Percentiles rank a stretch among this genome's conserved stretches.
Conservation (phyloP, 73 alveolate species). For the Tetrahymena malaccensis region DNA sequence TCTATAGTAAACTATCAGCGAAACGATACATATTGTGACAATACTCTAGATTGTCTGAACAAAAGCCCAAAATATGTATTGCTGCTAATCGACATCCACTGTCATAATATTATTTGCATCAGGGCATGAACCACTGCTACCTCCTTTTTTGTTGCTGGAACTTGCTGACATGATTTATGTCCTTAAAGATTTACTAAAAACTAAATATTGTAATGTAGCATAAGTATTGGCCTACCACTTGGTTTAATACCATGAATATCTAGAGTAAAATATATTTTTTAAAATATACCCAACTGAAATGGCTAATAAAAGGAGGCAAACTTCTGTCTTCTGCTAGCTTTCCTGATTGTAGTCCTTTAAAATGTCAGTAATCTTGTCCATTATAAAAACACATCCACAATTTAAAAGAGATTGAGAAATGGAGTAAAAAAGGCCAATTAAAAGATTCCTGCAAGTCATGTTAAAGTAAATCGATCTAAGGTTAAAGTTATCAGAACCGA, state of each 20-base stretch:
- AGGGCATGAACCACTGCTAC: background rate
- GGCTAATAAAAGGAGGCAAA: background rate
- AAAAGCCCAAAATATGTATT: conserved; percentile 15
- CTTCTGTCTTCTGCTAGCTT: background rate
- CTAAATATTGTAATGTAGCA: background rate
- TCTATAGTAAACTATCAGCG: background rate
- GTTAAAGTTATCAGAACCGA: background rate
- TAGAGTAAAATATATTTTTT: background rate
- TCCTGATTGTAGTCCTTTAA: background rate
- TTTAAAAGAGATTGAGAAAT: background rate
- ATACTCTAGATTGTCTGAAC: background rate
- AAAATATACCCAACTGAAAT: background rate
- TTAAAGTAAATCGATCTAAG: background rate
- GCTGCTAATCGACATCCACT: conserved; percentile 22
- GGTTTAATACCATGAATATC: background rate
- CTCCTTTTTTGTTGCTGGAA: background rate
- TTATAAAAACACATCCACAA: background rate
- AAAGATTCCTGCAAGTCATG: background rate
- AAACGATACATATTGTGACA: background rate
- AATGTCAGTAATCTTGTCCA: background rate
- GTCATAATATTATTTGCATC: conserved; percentile 30
- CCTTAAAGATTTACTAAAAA: background rate
- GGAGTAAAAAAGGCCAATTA: background rate
- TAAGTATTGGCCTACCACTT: background rate
- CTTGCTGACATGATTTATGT: background rate